phyloP scores from a whole-genome alignment of 2,329 filamentous ascomycete species.

The Diplodia mutila region DNA sequence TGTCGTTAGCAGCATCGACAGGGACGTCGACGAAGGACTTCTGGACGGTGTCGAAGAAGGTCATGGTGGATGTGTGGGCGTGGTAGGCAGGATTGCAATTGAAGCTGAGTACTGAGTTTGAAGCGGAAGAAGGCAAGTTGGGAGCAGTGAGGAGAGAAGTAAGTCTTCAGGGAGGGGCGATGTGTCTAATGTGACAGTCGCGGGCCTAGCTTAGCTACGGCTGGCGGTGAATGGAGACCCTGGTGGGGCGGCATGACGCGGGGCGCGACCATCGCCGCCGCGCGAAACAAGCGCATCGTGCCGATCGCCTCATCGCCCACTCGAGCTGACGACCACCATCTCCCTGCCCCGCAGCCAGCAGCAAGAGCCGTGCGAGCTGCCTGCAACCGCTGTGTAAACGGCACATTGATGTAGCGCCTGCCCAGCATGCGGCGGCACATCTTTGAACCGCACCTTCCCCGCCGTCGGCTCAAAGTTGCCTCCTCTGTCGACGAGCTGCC shows the following conservation, averaged over 20 bases:
- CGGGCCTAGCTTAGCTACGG: conserved; percentile 1
- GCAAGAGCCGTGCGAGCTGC: neutral
- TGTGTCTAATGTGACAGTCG: neutral
- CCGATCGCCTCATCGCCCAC: neutral
- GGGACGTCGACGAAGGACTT: conserved; percentile 83
- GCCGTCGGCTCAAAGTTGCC: conserved; percentile 11
- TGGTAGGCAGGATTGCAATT: neutral
- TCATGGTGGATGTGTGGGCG: conserved; percentile 42
- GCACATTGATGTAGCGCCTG: neutral
- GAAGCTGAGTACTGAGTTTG: neutral
- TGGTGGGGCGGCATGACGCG: conserved; percentile 19
- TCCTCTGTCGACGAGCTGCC: neutral
- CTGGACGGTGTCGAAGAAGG: conserved; percentile 85
- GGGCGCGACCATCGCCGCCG: conserved; percentile 9
- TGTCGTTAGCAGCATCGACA: conserved; percentile 73
- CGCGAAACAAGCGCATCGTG: conserved; percentile 14
- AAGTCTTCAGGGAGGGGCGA: conserved; percentile 10
- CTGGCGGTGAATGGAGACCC: conserved; percentile 16
- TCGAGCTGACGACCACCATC: neutral
- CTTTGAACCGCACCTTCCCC: conserved; percentile 1
- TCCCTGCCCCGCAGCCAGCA: neutral
- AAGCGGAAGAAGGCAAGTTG: neutral
- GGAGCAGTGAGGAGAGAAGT: neutral
- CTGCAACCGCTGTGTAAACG: neutral
- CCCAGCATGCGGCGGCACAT: conserved; percentile 7